Percentiles rank a stretch among this genome's conserved stretches.
These are phyloP conservation scores for Saccharomycopsis fibuligera DNA, from an alignment of 805 yeast species.

Conservation along the genomic window DNA sequence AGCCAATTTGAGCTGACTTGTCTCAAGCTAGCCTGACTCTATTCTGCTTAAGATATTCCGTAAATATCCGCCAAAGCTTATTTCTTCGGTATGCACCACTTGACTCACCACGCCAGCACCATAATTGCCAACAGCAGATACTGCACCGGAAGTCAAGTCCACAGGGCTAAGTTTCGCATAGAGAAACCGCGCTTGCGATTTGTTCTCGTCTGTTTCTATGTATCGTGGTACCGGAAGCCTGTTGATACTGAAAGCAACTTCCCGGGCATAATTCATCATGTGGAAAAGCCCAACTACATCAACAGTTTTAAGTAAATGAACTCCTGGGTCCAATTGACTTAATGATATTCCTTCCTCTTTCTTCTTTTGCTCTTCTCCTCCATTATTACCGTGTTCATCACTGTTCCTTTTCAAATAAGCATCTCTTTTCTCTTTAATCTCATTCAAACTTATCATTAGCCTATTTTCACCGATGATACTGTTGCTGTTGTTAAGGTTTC, in stretches of 20 bases:
- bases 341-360: too few species aligned
- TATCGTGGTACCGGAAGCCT: constrained; percentile 39
- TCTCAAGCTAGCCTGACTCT: too few species aligned
- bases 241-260: constrained; percentile 15
- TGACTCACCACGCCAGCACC: not conserved
- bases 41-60: constrained; percentile 1
- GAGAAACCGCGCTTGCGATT: constrained; percentile 43
- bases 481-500: too few species aligned
- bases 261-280: not conserved
- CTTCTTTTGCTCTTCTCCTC: not conserved
- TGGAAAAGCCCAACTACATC: constrained; percentile 6
- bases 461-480: constrained; percentile 1
- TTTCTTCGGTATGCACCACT: constrained; percentile 21
- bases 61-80: constrained; percentile 19
- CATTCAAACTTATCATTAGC: not conserved
- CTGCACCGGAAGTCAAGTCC: too few species aligned
- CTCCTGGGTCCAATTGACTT: not conserved
- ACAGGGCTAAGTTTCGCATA: constrained; percentile 42
- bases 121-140: not conserved
- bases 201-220: constrained; percentile 44
- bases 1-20: too few species aligned
- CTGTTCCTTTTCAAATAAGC: constrained; percentile 20
- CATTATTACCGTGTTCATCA: constrained; percentile 25
- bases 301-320: not conserved
- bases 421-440: not conserved